phyloP scores from a whole-genome alignment of 2,329 filamentous ascomycete genomes.

The Phialophora macrospora region DNA sequence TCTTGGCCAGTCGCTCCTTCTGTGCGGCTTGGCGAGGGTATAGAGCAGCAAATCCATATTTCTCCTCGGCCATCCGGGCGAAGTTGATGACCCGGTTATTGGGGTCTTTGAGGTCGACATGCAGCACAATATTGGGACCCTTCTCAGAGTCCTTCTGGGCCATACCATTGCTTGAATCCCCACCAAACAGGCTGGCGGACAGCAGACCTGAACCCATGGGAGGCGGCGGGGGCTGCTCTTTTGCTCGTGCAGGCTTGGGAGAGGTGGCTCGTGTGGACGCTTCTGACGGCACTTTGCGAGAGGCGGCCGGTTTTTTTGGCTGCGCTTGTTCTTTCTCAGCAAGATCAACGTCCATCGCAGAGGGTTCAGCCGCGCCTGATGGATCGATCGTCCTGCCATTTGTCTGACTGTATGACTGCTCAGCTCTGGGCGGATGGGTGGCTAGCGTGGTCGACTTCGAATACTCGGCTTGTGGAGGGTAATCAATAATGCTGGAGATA shows the following conservation, averaged over 20 bases:
- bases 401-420: slow-evolving; percentile 41
- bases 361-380: slow-evolving; percentile 22
- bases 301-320: slow-evolving; percentile 47
- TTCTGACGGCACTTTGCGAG: slow-evolving; percentile 53
- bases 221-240: slow-evolving; percentile 62
- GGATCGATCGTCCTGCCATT: slow-evolving; percentile 44
- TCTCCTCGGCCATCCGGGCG: slow-evolving; percentile 87
- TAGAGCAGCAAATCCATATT: slow-evolving; percentile 91
- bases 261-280: slow-evolving; percentile 59
- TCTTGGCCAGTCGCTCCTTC: slow-evolving; percentile 81
- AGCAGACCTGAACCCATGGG: slow-evolving; percentile 68
- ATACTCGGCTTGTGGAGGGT: slow-evolving; percentile 45
- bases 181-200: slow-evolving; percentile 65
- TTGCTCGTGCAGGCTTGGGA: slow-evolving; percentile 61
- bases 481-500: slow-evolving; percentile 87
- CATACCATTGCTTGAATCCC: slow-evolving; percentile 53
- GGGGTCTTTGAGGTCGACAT: slow-evolving; percentile 78
- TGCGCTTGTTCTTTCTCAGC: slow-evolving; percentile 37
- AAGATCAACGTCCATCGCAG: slow-evolving; percentile 33
- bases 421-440: slow-evolving; percentile 34
- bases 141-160: slow-evolving; percentile 49
- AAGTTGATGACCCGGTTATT: slow-evolving; percentile 95
- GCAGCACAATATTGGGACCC: slow-evolving; percentile 79
- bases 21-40: slow-evolving; percentile 90
- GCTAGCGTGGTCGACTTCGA: slow-evolving; percentile 29